These are phyloP conservation scores for Acorus calamus DNA, from an alignment of 106 monocot species.

Conservation along the genomic window DNA sequence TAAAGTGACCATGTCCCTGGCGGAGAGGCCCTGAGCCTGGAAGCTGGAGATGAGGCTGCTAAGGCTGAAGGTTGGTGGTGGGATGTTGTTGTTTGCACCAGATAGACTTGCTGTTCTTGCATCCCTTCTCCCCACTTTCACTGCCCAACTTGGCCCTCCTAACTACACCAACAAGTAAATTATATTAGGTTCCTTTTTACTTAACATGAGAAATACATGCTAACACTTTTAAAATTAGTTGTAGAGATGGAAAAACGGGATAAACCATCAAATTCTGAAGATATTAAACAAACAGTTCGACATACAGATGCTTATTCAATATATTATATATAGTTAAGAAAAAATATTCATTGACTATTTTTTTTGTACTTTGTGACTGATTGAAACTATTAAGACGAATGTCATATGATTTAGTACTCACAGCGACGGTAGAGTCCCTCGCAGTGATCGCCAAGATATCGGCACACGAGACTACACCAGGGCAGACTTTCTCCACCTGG, in stretches of 20 bases:
- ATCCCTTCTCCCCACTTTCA: slow-evolving; percentile 29
- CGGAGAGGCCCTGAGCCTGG: slow-evolving; percentile 12
- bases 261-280: too few relatives aligned
- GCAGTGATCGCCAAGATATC: slow-evolving; percentile 22
- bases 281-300: too few relatives aligned
- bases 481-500: slow-evolving; percentile 17
- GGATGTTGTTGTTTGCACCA: slow-evolving; percentile 17
- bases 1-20: slow-evolving; percentile 19
- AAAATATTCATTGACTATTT: too few relatives aligned
- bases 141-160: slow-evolving; percentile 24
- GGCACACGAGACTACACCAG: slow-evolving; percentile 34
- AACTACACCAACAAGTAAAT: slow-evolving; percentile 4
- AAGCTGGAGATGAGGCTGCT: slow-evolving; percentile 16
- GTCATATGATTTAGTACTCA: slow-evolving; percentile 1
- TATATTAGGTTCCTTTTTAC: too few relatives aligned
- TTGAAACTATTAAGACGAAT: too few relatives aligned
- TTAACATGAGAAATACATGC: too few relatives aligned
- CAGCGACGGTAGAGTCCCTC: slow-evolving; percentile 21
- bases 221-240: too few relatives aligned
- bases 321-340: too few relatives aligned
- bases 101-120: slow-evolving; percentile 11
- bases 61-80: slow-evolving; percentile 16
- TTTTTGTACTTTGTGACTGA: too few relatives aligned
- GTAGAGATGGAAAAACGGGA: too few relatives aligned
- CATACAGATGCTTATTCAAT: too few relatives aligned